Evolutionary conservation across 2,329 filamentous ascomycete species (phyloP).

Genomic region (Diaporthe batatas): DNA sequence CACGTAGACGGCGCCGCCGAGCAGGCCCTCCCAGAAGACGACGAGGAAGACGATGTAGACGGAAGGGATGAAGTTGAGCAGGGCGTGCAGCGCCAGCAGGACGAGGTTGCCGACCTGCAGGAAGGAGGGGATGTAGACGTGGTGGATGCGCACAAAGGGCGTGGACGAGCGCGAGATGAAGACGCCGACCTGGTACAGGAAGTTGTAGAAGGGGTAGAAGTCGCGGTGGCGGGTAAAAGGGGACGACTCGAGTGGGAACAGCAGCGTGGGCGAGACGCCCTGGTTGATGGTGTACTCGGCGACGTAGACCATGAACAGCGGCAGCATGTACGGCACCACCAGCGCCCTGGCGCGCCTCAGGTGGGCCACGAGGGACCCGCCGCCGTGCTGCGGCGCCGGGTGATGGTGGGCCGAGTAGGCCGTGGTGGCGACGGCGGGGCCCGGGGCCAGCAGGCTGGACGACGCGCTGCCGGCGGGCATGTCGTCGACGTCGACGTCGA

Average conservation of each 20-base stretch:
- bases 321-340: constrained; percentile 88
- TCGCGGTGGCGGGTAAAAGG: constrained; percentile 86
- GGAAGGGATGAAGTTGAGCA: constrained; percentile 84
- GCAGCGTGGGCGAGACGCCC: constrained; percentile 87
- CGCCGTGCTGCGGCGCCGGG: constrained; percentile 47
- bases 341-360: constrained; percentile 77
- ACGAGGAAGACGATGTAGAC: constrained; percentile 89
- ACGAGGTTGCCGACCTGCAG: constrained; percentile 85
- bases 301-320: constrained; percentile 90
- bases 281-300: constrained; percentile 99
- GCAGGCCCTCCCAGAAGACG: constrained; percentile 93
- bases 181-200: constrained; percentile 94
- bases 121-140: constrained; percentile 84
- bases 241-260: constrained; percentile 82
- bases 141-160: constrained; percentile 85
- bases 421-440: constrained; percentile 55
- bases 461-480: constrained; percentile 58
- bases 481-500: constrained; percentile 51
- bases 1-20: constrained; percentile 94
- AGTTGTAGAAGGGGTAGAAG: constrained; percentile 95
- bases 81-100: constrained; percentile 79
- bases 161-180: constrained; percentile 94
- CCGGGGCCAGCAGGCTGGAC: constrained; percentile 63
- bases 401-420: constrained; percentile 53
- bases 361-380: constrained; percentile 59